phyloP scores from a whole-genome alignment of 108 stramenopile genomes.

The Seminavis robusta region DNA sequence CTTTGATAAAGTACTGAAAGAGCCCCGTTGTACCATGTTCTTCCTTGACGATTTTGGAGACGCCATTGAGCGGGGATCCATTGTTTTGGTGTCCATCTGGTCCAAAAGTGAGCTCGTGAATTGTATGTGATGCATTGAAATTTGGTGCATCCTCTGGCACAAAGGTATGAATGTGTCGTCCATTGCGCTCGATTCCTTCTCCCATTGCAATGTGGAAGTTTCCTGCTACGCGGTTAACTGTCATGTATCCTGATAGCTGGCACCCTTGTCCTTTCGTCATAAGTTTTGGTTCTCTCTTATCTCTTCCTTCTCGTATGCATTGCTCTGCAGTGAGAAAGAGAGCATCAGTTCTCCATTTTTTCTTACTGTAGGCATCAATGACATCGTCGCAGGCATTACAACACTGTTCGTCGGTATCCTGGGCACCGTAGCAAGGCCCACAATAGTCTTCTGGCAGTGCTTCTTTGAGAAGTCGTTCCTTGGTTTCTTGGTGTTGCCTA shows the following conservation, averaged over 20 bases:
- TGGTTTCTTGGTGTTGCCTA: slow-evolving; percentile 33
- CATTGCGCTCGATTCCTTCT: slow-evolving; percentile 91
- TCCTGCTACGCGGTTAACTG: slow-evolving; percentile 92
- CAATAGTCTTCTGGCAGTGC: slow-evolving; percentile 82
- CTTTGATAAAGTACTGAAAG: slow-evolving; percentile 95
- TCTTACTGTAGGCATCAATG: slow-evolving; percentile 63
- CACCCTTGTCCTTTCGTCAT: slow-evolving; percentile 91
- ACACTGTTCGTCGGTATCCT: slow-evolving; percentile 61
- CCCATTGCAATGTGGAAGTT: slow-evolving; percentile 99
- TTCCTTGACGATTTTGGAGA: slow-evolving; percentile 63
- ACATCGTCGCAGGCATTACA: slow-evolving; percentile 90
- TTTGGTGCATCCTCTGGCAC: slow-evolving; percentile 82
- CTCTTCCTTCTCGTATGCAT: slow-evolving; percentile 89
- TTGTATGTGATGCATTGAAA: slow-evolving; percentile 93
- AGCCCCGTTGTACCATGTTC: slow-evolving; percentile 82
- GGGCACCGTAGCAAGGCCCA: slow-evolving; percentile 95
- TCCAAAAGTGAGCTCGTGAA: slow-evolving; percentile 91
- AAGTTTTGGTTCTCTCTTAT: slow-evolving; percentile 40
- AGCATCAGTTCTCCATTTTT: slow-evolving; percentile 71
- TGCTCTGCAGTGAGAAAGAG: slow-evolving; percentile 82
- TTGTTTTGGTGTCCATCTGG: slow-evolving; percentile 41
- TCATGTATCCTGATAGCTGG: slow-evolving; percentile 86
- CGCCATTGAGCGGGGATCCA: slow-evolving; percentile 62
- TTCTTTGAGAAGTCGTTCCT: slow-evolving; percentile 33
- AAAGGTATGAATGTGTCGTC: slow-evolving; percentile 87